Conservation (phyloP, 1,284 basidiomycete genomes). For the Leccinum angustisporum region DNA sequence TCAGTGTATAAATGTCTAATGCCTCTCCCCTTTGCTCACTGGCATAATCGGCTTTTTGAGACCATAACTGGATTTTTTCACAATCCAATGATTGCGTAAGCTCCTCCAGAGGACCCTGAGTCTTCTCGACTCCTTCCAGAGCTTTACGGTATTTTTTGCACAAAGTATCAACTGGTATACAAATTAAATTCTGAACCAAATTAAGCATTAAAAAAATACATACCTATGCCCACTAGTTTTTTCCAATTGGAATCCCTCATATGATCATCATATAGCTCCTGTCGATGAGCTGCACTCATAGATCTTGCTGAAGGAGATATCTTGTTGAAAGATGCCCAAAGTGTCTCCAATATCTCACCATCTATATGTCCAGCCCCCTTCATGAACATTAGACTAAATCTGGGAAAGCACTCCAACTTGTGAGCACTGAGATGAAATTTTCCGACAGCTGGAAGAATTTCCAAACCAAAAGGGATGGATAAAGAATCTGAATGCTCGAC, state of each 20-base stretch:
- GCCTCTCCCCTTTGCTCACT: background rate
- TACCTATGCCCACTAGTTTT: slow-evolving; percentile 13
- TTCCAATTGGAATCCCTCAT: slow-evolving; percentile 21
- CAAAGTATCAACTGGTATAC: slow-evolving; percentile 6
- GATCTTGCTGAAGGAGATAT: slow-evolving; percentile 15
- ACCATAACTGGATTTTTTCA: background rate
- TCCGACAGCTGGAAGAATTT: slow-evolving; percentile 12
- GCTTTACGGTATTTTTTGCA: slow-evolving; percentile 5
- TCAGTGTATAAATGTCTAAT: background rate
- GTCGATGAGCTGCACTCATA: slow-evolving; percentile 14
- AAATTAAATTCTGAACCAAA: background rate
- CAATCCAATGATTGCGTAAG: background rate
- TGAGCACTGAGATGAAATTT: slow-evolving; percentile 17
- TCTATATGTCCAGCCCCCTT: slow-evolving; percentile 11
- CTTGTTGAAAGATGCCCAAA: slow-evolving; percentile 19
- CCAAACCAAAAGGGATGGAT: slow-evolving; percentile 5
- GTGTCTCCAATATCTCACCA: slow-evolving; percentile 19
- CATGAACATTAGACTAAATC: slow-evolving; percentile 15
- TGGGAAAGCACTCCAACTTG: slow-evolving; percentile 10
- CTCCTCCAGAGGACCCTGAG: background rate
- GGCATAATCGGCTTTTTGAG: background rate
- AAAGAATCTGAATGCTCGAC: background rate
- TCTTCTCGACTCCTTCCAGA: background rate
- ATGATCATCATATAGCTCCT: slow-evolving; percentile 18
- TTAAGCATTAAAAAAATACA: background rate